A percentile compares a stretch with the other conserved stretches of the same genome.
phyloP scores from a whole-genome alignment of 2,329 filamentous ascomycete species.

The Xylaria multiplex region DNA sequence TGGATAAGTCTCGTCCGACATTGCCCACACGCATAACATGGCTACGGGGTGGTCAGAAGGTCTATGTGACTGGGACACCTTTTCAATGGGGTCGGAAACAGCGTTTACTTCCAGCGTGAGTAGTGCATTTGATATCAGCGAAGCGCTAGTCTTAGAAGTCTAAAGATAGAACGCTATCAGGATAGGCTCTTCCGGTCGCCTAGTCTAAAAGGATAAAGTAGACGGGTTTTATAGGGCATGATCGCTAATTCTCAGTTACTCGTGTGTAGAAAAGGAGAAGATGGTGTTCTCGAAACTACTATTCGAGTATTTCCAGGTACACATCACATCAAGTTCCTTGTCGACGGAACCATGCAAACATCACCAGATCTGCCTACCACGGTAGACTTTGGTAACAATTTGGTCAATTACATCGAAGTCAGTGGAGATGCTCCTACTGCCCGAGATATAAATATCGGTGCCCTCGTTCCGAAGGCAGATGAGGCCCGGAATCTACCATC shows the following conservation, averaged over 20 bases:
- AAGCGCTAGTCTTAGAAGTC: slow-evolving; percentile 36
- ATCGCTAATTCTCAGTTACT: slow-evolving; percentile 33
- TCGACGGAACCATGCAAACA: slow-evolving; percentile 92
- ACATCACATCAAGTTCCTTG: slow-evolving; percentile 95
- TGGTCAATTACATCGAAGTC: slow-evolving; percentile 98
- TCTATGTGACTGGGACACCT: slow-evolving; percentile 97
- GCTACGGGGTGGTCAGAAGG: slow-evolving; percentile 82
- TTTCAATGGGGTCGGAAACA: slow-evolving; percentile 98
- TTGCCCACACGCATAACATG: slow-evolving; percentile 89
- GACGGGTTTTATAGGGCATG: neutral
- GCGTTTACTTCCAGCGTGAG: slow-evolving; percentile 84
- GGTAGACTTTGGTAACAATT: slow-evolving; percentile 96
- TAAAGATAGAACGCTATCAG: slow-evolving; percentile 12
- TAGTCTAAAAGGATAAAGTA: neutral
- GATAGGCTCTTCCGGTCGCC: neutral
- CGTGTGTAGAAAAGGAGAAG: slow-evolving; percentile 60
- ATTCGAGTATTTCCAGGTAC: slow-evolving; percentile 91
- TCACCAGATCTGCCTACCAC: slow-evolving; percentile 89
- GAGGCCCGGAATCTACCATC: slow-evolving; percentile 48
- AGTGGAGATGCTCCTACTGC: slow-evolving; percentile 61
- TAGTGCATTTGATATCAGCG: slow-evolving; percentile 44
- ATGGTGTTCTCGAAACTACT: slow-evolving; percentile 76
- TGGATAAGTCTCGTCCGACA: slow-evolving; percentile 78
- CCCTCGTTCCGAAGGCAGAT: slow-evolving; percentile 44
- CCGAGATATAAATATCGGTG: slow-evolving; percentile 46